phyloP scores from a whole-genome alignment of 306 rosid genomes.

The Sechiopsis laciniata region DNA sequence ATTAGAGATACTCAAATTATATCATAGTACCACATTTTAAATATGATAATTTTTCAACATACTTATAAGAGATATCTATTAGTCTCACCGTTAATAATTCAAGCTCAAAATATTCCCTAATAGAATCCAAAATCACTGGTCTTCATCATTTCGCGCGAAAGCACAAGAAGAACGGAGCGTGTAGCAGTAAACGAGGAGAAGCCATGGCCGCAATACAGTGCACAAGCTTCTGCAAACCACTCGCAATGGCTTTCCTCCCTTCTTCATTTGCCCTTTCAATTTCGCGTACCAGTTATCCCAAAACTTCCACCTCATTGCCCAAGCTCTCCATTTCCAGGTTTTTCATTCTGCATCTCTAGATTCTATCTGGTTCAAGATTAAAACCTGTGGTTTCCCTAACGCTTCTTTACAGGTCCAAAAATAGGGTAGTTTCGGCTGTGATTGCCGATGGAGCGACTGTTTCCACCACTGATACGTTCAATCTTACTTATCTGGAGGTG shows the following conservation, averaged over 20 bases:
- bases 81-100: too few species aligned
- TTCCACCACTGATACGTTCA: slow-evolving; percentile 51
- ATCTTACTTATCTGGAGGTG: slow-evolving; percentile 83
- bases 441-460: slow-evolving; percentile 44
- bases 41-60: too few species aligned
- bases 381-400: neutral
- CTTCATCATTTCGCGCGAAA: slow-evolving; percentile 1
- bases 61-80: too few species aligned
- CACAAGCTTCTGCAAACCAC: slow-evolving; percentile 31
- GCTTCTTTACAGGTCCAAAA: slow-evolving; percentile 33
- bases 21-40: too few species aligned
- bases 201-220: slow-evolving; percentile 52
- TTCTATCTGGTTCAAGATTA: neutral
- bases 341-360: slow-evolving; percentile 24
- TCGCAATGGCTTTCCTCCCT: slow-evolving; percentile 27
- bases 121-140: too few species aligned
- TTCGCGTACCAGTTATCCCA: slow-evolving; percentile 23
- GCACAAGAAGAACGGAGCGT: neutral
- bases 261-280: slow-evolving; percentile 23
- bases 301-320: slow-evolving; percentile 24
- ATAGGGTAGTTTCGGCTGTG: slow-evolving; percentile 48
- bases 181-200: too few species aligned
- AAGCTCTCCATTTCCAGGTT: slow-evolving; percentile 42
- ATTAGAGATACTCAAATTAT: too few species aligned
- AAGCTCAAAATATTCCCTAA: too few species aligned